Conservation (phyloP, 768 basidiomycete species). For the Auriscalpium microsporum region DNA sequence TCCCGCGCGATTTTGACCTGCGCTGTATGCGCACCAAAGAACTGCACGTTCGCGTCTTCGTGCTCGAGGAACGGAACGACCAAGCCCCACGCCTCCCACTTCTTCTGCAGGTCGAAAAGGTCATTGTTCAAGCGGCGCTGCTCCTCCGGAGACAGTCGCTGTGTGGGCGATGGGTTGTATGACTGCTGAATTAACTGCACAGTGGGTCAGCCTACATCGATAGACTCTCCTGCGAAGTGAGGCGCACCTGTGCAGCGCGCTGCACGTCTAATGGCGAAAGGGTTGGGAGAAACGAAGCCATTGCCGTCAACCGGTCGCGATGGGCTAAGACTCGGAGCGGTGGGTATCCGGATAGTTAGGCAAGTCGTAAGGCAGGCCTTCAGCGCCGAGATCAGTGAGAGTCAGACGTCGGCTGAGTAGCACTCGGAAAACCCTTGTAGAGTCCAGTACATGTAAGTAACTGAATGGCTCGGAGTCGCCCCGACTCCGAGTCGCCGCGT, state of each 20-base stretch:
- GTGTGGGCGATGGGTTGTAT: constrained; percentile 39
- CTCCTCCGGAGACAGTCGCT: constrained; percentile 43
- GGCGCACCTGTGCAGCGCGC: constrained; percentile 51
- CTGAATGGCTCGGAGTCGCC: too few relatives aligned
- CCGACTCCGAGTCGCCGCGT: too few relatives aligned
- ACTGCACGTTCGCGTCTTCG: constrained; percentile 77
- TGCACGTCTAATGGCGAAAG: constrained; percentile 45
- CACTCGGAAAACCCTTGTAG: too few relatives aligned
- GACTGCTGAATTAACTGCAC: constrained; percentile 60
- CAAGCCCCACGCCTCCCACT: constrained; percentile 76
- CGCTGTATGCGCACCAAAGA: constrained; percentile 90
- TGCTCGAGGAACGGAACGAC: constrained; percentile 68
- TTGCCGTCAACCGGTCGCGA: not conserved
- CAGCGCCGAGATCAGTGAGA: too few relatives aligned
- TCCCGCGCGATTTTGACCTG: constrained; percentile 92
- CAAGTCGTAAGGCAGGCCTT: too few relatives aligned
- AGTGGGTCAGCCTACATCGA: not conserved
- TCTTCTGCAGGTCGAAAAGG: constrained; percentile 68
- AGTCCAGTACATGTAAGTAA: too few relatives aligned
- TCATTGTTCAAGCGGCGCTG: constrained; percentile 62
- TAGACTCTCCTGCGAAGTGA: constrained; percentile 10
- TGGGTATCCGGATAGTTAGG: too few relatives aligned
- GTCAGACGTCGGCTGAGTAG: too few relatives aligned
- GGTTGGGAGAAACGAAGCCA: constrained; percentile 39
- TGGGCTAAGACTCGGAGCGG: not conserved